Conservation (phyloP, 805 yeast genomes). For the Monosporozyma aquatica region DNA sequence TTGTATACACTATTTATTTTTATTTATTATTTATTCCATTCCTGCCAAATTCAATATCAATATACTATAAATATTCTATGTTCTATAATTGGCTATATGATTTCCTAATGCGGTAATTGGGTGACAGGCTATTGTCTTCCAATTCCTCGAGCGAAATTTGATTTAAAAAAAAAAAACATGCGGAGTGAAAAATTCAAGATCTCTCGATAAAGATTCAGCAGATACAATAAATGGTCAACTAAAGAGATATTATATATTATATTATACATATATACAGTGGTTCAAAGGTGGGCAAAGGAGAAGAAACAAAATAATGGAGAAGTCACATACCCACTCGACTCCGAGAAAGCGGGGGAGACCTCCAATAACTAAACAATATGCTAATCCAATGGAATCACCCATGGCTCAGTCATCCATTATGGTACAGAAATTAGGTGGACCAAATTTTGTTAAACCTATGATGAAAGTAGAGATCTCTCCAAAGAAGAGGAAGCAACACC, state of each 20-base stretch:
- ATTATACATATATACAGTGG: too few species aligned
- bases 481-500: slow-evolving; percentile 8
- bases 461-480: slow-evolving; percentile 27
- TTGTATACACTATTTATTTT: slow-evolving; percentile 1
- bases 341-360: slow-evolving; percentile 30
- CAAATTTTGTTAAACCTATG: slow-evolving; percentile 25
- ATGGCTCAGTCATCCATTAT: slow-evolving; percentile 31
- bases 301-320: neutral
- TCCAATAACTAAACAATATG: slow-evolving; percentile 27
- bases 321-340: neutral
- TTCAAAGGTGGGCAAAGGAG: too few species aligned
- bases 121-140: too few species aligned
- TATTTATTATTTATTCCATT: slow-evolving; percentile 4
- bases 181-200: neutral
- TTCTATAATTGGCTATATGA: neutral
- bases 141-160: too few species aligned
- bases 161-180: too few species aligned
- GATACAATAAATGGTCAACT: neutral
- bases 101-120: neutral
- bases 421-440: slow-evolving; percentile 24
- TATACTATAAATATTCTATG: neutral
- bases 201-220: neutral
- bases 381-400: slow-evolving; percentile 29
- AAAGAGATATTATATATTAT: too few species aligned
- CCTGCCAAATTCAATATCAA: too few species aligned